Conservation (phyloP, 2,329 filamentous ascomycete genomes). For the Colletotrichum sp. region DNA sequence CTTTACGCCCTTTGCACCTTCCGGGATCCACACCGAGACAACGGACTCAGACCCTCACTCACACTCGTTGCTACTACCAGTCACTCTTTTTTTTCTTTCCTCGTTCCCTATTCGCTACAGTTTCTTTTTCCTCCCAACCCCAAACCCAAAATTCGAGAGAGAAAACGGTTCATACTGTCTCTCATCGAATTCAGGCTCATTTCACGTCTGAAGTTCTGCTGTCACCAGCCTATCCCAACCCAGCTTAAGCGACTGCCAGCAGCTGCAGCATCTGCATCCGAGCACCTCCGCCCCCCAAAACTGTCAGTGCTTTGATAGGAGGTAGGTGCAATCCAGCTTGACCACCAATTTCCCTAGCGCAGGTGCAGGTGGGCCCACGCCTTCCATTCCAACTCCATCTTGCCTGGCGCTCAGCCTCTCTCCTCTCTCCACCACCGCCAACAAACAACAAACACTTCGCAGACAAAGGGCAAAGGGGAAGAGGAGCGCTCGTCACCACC, state of each 20-base stretch:
- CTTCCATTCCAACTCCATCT: slow-evolving; percentile 18
- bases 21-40: neutral
- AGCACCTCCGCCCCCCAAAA: neutral
- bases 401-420: slow-evolving; percentile 19
- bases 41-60: neutral
- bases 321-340: slow-evolving; percentile 13
- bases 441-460: slow-evolving; percentile 19
- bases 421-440: slow-evolving; percentile 9
- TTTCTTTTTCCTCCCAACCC: neutral
- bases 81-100: neutral
- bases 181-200: neutral
- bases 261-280: neutral
- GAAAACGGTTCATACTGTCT: neutral
- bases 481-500: neutral
- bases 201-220: neutral
- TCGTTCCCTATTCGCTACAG: neutral
- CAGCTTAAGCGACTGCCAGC: neutral
- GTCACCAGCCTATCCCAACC: neutral
- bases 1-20: neutral
- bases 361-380: slow-evolving; percentile 14
- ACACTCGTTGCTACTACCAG: neutral
- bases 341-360: slow-evolving; percentile 20
- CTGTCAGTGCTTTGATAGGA: slow-evolving; percentile 18
- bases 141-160: neutral
- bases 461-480: slow-evolving; percentile 12